Evolutionary conservation across 805 yeast genomes (phyloP).

Genomic region (Schwanniomyces yamadae): DNA sequence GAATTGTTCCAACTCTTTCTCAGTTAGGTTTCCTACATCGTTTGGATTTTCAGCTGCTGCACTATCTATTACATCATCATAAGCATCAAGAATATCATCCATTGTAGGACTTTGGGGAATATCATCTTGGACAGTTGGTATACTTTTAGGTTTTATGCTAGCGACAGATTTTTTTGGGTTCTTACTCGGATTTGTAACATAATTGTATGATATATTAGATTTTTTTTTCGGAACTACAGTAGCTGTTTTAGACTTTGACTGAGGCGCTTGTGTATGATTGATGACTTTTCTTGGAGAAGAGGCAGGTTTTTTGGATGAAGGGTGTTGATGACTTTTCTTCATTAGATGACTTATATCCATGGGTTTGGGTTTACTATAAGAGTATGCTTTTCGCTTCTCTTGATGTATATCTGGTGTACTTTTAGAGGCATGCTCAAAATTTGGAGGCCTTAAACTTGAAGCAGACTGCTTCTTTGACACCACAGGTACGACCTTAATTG

Average conservation of each 20-base stretch:
- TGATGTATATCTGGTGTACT: conserved; percentile 23
- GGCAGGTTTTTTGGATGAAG: conserved; percentile 1
- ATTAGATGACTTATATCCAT: conserved; percentile 34
- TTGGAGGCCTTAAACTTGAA: conserved; percentile 16
- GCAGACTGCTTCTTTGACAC: conserved; percentile 11
- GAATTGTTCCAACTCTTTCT: conserved; percentile 34
- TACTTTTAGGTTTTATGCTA: conserved; percentile 8
- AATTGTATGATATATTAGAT: conserved; percentile 33
- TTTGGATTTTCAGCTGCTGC: background rate
- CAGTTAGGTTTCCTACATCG: conserved; percentile 13
- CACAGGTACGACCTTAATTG: conserved; percentile 13
- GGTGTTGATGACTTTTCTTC: conserved; percentile 15
- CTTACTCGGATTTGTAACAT: conserved; percentile 16
- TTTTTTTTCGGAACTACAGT: conserved; percentile 12
- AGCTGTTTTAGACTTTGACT: too few relatives aligned
- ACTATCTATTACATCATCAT: conserved; percentile 12
- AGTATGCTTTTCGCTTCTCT: conserved; percentile 20
- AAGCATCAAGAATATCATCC: conserved; percentile 22
- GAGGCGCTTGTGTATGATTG: too few relatives aligned
- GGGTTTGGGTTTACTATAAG: conserved; percentile 41
- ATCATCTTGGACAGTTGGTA: conserved; percentile 1
- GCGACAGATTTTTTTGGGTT: conserved; percentile 11
- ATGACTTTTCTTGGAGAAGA: conserved; percentile 1
- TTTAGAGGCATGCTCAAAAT: conserved; percentile 14
- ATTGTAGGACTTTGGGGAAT: conserved; percentile 20